Conservation (phyloP, 805 yeast genomes). For the Ogataea paradorogensis region DNA sequence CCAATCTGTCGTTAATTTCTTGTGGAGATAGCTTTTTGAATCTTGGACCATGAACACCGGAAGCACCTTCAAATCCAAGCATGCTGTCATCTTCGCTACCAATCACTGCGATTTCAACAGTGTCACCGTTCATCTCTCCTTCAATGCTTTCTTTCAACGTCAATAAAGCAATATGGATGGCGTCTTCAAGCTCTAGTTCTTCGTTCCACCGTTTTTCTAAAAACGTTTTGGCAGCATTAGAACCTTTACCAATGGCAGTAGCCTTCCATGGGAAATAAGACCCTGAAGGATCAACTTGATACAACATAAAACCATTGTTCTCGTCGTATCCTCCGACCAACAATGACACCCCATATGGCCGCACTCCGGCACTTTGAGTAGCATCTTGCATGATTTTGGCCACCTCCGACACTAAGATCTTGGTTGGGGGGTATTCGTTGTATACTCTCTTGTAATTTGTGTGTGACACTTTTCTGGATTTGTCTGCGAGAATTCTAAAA, state of each 20-base stretch:
- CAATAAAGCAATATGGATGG: constrained; percentile 90
- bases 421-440: constrained; percentile 96
- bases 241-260: constrained; percentile 96
- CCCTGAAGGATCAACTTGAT: constrained; percentile 98
- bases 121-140: constrained; percentile 96
- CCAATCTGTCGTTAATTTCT: constrained; percentile 94
- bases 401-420: constrained; percentile 87
- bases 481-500: constrained; percentile 89
- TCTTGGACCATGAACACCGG: constrained; percentile 79
- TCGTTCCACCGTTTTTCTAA: constrained; percentile 98
- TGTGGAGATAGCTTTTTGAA: constrained; percentile 80
- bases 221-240: constrained; percentile 94
- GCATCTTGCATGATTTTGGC: constrained; percentile 98
- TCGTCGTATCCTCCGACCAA: constrained; percentile 94
- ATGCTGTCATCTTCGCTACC: constrained; percentile 78
- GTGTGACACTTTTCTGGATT: constrained; percentile 90
- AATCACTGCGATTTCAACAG: constrained; percentile 86
- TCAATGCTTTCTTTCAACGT: constrained; percentile 96
- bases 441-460: constrained; percentile 88
- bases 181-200: constrained; percentile 95
- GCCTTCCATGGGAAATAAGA: constrained; percentile 99
- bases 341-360: constrained; percentile 97
- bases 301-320: constrained; percentile 63
- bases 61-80: constrained; percentile 84
- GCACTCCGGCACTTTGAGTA: constrained; percentile 97